Base-by-base conservation (phyloP, 306 rosid species). In the Dryas drummondii region DNA sequence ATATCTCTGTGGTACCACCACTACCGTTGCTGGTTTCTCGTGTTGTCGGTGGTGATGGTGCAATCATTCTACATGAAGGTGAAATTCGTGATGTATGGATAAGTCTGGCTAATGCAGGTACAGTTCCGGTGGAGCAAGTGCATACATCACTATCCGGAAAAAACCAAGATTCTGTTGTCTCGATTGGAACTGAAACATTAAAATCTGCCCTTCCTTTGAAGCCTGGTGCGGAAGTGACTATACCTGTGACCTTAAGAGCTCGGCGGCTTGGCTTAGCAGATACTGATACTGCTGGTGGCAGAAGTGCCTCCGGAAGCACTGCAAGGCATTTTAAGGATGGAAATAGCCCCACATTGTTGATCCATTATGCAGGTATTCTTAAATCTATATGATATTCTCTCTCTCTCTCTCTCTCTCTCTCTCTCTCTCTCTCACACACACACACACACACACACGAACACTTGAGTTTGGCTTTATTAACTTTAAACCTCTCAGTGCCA, bases 21-120 rank as follows among this genome's bases (percentile, higher is more conserved):
- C 88, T 96, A 66, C 97, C 99, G 14, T 83, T 96, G 86, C 79
- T 96, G 78, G 85, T 92, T 63, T 89, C 99, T 40, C 92, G 76
- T 44, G 82, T 92, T 80, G 96, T 90, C 68, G 98, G 97, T 62
- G 97, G 97, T 80, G 96, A 89, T 73, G 99, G 96, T 63, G 97
- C 99, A 76, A 85, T 96, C 74, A 87, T 92, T 82, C 88, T 96
- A 73, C 91, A 85, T 37, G 99, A 96, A 87, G 99, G 99, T 56
- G 98, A 96, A 88, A 92, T 96, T 75, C 92, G 90, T 72, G 97
- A 90, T 77, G 85, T 96, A 72, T 86, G 91, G 92, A 90, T 92
- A 75, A 84, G 89, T 80, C 88, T 96, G 78, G 96, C 98, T 73
- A 96, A 96, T 85, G 99, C 99, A 9, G 98, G 98, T 72, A 92